Base-by-base conservation (phyloP, 352 stramenopile genomes). In the Phytophthora capsici region DNA sequence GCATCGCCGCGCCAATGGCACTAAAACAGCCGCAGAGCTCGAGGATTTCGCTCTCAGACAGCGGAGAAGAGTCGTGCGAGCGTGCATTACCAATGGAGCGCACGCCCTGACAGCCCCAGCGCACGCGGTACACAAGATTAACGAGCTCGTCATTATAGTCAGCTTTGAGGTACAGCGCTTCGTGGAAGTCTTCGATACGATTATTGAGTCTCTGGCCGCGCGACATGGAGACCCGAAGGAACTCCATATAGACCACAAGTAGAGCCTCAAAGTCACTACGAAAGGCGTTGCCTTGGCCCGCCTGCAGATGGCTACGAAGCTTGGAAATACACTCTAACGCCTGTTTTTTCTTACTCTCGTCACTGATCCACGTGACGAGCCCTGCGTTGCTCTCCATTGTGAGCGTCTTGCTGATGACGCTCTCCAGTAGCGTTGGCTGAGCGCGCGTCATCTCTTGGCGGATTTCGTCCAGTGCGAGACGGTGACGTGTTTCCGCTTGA, bases 11-110 rank as follows among this genome's bases (percentile, higher is more conserved):
- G 0, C 68, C 68, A 28, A 76, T 72, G 16, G 63, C 68, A 64
- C 68, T 76, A 58, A 72, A 70, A 16, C 68, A 76, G 14, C 63
- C 46, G 23, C 68, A 72, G 12, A 76, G 47, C 38, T 73, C 68
- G 13, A 76, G 38, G n/a, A 60, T 60, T 59, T 76, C 68, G 32
- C 32, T 69, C 43, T 76, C 68, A 4, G 68, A 73, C 4, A 76
- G 43, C 17, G 43, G 40, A 30, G 26, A 60, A 13, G 63, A 56
- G n/a, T 73, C 56, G 10, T 76, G 51, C 23, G 57, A 70, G 28
- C 63, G 63, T 16, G 48, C 57, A 48, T 72, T 72, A 46, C 68
- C 57, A 43, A 76, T 76, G 1, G 63, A 57, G 4, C 63, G 57
- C 36, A 76, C 68, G 7, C 68, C 68, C 14, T 60, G 55, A 34